Percentiles rank a stretch among this genome's conserved stretches.
Conservation (phyloP, 345 rosid species). For the Acer saccharum region DNA sequence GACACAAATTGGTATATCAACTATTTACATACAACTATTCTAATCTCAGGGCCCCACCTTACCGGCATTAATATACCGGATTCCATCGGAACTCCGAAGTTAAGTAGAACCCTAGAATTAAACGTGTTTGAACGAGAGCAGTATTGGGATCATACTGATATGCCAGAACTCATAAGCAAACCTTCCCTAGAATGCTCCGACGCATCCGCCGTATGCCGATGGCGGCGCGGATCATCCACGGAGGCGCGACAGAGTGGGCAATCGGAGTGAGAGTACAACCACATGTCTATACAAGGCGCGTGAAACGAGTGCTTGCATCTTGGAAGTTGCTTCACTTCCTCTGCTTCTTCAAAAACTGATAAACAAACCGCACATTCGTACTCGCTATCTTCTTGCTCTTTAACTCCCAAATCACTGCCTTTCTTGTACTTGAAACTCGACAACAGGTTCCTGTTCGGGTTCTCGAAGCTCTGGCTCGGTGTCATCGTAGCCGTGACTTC, state of each 20-base stretch:
- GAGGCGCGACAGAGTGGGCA: conserved; percentile 44
- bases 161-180: conserved; percentile 11
- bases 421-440: conserved; percentile 42
- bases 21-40: no score
- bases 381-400: conserved; percentile 16
- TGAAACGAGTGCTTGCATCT: conserved; percentile 43
- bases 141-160: no score
- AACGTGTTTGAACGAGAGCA: no score
- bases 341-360: conserved; percentile 39
- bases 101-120: no score
- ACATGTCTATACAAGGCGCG: conserved; percentile 42
- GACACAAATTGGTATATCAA: no score
- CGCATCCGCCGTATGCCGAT: background rate
- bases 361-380: conserved; percentile 38
- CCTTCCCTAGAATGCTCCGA: conserved; percentile 30
- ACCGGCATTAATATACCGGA: no score
- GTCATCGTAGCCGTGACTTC: conserved; percentile 14
- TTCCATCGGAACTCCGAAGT: no score
- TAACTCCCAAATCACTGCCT: conserved; percentile 13
- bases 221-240: conserved; percentile 7
- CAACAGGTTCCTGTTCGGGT: conserved; percentile 20
- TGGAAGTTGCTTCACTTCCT: conserved; percentile 34
- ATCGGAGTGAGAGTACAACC: conserved; percentile 40
- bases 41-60: no score
- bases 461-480: conserved; percentile 18